Percentiles rank a stretch among this genome's conserved stretches.
These are phyloP conservation scores for Fusarium incarnatum DNA, from an alignment of 2,329 filamentous ascomycete species.

Conservation along the genomic window DNA sequence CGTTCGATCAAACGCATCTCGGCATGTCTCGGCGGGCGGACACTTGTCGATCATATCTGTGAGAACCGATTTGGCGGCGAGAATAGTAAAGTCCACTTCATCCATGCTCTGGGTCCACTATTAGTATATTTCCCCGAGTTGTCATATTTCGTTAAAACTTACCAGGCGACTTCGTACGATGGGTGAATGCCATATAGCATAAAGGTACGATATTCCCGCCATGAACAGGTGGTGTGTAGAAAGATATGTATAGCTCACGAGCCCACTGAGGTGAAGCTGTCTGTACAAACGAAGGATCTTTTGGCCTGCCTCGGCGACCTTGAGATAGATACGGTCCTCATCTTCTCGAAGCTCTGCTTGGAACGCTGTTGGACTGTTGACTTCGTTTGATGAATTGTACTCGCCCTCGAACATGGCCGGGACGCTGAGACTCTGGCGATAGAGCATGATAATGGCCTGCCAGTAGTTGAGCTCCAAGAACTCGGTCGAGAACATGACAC, in stretches of 20 bases:
- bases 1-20: conserved; percentile 94
- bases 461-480: conserved; percentile 97
- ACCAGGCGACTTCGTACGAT: conserved; percentile 87
- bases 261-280: conserved; percentile 84
- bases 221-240: conserved; percentile 98
- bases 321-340: conserved; percentile 91
- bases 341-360: conserved; percentile 78
- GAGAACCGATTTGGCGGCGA: conserved; percentile 92
- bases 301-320: conserved; percentile 94
- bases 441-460: conserved; percentile 96
- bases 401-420: conserved; percentile 87
- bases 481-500: conserved; percentile 88
- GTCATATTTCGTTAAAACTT: conserved; percentile 54
- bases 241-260: conserved; percentile 96
- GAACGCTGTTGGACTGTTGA: conserved; percentile 71
- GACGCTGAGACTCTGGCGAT: conserved; percentile 88
- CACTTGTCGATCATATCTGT: conserved; percentile 94
- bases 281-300: conserved; percentile 92
- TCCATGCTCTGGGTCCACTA: conserved; percentile 74
- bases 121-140: conserved; percentile 17
- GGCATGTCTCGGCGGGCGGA: conserved; percentile 91
- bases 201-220: conserved; percentile 95
- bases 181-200: conserved; percentile 96
- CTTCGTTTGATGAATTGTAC: conserved; percentile 72
- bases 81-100: conserved; percentile 96